Base-by-base conservation (phyloP, 345 rosid species). In the Chamaenerion angustifolium region DNA sequence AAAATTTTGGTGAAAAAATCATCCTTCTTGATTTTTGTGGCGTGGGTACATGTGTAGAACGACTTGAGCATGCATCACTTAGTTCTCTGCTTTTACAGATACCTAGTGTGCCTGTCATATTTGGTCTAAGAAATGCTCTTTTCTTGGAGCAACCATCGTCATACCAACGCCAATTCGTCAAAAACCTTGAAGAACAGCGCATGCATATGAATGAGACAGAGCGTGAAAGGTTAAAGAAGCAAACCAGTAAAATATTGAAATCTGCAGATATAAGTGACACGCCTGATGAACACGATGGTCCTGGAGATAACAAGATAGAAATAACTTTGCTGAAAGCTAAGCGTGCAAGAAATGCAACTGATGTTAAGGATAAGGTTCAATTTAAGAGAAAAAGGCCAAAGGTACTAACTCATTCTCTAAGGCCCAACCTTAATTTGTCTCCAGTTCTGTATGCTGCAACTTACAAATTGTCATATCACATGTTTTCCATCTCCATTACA, bases 371-470 rank as follows among this genome's bases (percentile, higher is more conserved):
- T 59, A 75, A 60, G 59, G 76, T 80, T 64, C 90, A 76, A 57
- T 85, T 84, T 63, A 88, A 93, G 71, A 73, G 94, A 62, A 88
- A 81, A 40, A 77, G 42, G 67, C 86, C 90, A 12, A 92, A 85
- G 95, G 92, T 81, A 16, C 55, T 46, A 54, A 45, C 12, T 19
- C 21, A 17, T 16, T 3, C 23, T 35, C 16, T 14, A 31, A 31
- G 8, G 37, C 37, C 37, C 37, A 31, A 8, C 4, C 37, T 31
- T 31, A 4, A 31, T 31, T 31, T 31, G 37, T 31, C 27, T 23
- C 37, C 37, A 31, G 11, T 43, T 21, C 25, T 21, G 4, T 21
- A 21, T 21, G 25, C 25, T 21, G 25, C 25, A 21, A 21, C 25
- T 4, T 47, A 10, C n/a, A 41, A 37, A 11, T 11, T 40, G 2